phyloP scores from a whole-genome alignment of 2,329 filamentous ascomycete genomes.

The Botrytis cinerea region DNA sequence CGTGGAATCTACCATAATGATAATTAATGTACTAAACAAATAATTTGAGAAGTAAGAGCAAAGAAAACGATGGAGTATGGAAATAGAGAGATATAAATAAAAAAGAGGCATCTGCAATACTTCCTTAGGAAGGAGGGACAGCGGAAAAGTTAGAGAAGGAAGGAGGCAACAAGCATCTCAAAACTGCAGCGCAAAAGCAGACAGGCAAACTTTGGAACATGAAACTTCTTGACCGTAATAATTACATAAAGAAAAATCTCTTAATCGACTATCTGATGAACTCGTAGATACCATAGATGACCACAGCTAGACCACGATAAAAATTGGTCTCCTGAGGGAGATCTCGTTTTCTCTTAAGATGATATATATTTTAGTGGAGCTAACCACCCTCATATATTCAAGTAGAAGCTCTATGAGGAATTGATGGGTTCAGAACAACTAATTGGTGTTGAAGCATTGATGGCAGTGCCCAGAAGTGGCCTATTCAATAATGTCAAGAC shows the following conservation, averaged over 20 bases:
- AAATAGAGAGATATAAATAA: no score
- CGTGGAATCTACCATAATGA: not conserved
- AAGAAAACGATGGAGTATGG: not conserved
- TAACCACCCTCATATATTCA: not conserved
- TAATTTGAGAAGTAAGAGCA: not conserved
- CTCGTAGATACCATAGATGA: not conserved
- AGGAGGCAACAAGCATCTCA: not conserved
- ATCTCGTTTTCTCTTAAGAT: not conserved
- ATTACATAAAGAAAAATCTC: not conserved
- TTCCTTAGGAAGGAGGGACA: not conserved
- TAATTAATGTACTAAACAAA: not conserved
- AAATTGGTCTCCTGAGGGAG: not conserved
- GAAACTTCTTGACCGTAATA: not conserved
- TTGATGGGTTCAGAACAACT: not conserved
- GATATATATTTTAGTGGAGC: not conserved
- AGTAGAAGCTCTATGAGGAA: not conserved
- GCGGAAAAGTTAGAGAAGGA: not conserved
- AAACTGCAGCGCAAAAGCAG: not conserved
- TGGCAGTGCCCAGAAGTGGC: not conserved
- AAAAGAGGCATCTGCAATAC: not conserved
- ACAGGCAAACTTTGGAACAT: not conserved
- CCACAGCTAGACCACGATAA: not conserved
- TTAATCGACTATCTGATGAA: not conserved
- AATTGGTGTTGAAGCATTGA: not conserved
- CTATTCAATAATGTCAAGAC: not conserved